These are phyloP conservation scores for Kwoniella botswanensis DNA, from an alignment of 768 basidiomycete species.

Conservation along the genomic window DNA sequence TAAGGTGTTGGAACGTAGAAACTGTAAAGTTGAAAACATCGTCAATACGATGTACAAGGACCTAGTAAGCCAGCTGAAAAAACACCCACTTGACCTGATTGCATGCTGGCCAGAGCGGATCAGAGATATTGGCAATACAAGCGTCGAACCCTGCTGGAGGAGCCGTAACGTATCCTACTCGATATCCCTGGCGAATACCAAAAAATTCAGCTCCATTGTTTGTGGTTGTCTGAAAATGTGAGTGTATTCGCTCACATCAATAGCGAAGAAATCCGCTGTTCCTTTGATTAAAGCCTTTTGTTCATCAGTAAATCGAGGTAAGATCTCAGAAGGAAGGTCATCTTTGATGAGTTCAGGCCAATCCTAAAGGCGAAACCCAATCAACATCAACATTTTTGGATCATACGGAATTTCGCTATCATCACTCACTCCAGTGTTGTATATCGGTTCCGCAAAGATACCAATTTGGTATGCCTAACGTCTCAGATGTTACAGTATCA, in stretches of 20 bases:
- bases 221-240: not conserved
- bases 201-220: not conserved
- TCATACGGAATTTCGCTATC: too few relatives aligned
- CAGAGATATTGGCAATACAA: conserved; percentile 61
- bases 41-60: not conserved
- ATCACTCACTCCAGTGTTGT: conserved; percentile 60
- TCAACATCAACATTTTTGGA: not conserved
- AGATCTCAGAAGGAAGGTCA: conserved; percentile 61
- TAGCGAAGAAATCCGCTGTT: conserved; percentile 66
- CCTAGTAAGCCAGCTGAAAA: not conserved
- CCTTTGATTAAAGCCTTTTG: conserved; percentile 62
- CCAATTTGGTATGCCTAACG: conserved; percentile 63
- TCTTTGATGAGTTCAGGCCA: conserved; percentile 65
- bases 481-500: not conserved
- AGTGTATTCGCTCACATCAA: conserved; percentile 56
- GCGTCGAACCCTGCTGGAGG: conserved; percentile 62
- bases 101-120: conserved; percentile 66
- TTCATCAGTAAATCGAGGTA: conserved; percentile 63
- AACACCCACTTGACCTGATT: conserved; percentile 60
- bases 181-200: conserved; percentile 15
- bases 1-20: conserved; percentile 18
- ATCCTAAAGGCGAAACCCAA: conserved; percentile 42
- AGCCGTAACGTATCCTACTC: conserved; percentile 53
- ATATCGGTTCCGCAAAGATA: conserved; percentile 63
- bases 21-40: not conserved